Conservation (phyloP, 2,329 filamentous ascomycete genomes). For the Helicocarpus griseus region DNA sequence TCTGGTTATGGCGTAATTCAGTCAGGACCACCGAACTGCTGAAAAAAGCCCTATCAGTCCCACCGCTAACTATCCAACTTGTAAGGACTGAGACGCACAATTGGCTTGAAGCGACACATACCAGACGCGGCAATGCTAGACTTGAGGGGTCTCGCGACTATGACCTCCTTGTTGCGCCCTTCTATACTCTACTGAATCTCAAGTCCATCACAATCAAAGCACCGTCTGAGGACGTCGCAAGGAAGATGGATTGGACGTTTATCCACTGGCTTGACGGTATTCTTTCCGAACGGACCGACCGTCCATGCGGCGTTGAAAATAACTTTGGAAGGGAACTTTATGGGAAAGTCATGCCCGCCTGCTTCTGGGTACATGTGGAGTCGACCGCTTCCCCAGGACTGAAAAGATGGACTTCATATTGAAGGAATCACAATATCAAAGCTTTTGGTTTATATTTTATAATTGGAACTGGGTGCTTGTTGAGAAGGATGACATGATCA, state of each 20-base stretch:
- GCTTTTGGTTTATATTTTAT: no score
- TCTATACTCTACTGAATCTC: background rate
- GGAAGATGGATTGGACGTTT: background rate
- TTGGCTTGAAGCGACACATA: background rate
- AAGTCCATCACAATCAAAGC: background rate
- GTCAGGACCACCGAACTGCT: conserved; percentile 1
- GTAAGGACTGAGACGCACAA: background rate
- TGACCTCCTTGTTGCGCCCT: background rate
- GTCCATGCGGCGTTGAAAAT: no score
- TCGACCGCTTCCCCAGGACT: no score
- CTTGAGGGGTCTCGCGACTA: background rate
- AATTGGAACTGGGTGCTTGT: no score
- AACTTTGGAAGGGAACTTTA: no score
- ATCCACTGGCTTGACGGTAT: background rate
- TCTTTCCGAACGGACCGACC: background rate
- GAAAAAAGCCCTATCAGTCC: background rate
- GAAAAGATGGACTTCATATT: no score
- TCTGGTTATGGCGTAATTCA: conserved; percentile 7
- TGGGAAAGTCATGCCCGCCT: no score
- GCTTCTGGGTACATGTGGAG: no score
- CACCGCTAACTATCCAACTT: conserved; percentile 1
- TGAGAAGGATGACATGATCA: no score
- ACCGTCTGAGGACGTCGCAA: background rate
- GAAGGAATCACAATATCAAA: no score
- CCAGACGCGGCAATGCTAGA: no score